phyloP scores from a whole-genome alignment of 306 rosid genomes.

The Ceratonia siliqua region DNA sequence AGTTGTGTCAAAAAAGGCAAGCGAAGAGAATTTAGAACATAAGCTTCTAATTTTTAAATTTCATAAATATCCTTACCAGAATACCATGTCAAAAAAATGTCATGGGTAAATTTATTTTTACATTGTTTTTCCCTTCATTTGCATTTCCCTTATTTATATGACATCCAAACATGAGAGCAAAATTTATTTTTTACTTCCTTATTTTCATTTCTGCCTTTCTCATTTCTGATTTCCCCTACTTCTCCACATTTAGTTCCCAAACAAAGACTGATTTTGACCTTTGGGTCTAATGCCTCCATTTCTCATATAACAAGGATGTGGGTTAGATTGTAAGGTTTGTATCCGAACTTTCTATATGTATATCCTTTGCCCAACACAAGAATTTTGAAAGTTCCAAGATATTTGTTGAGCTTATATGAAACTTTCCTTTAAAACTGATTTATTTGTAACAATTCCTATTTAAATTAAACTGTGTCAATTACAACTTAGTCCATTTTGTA shows the following conservation, averaged over 20 bases:
- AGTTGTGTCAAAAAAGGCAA: no score
- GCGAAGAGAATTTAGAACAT: no score
- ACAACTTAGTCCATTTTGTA: constrained; percentile 2
- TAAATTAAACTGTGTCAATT: neutral
- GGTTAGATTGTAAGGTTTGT: neutral
- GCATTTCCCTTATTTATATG: neutral
- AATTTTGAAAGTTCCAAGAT: neutral
- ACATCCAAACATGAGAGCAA: neutral
- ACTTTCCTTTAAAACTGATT: neutral
- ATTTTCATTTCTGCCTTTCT: neutral
- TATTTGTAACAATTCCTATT: neutral
- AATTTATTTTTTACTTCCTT: no score
- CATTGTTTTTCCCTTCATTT: neutral
- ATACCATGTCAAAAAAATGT: no score
- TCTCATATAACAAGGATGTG: neutral
- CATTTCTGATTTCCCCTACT: neutral
- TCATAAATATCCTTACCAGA: no score
- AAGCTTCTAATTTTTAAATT: no score
- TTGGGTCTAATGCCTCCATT: neutral
- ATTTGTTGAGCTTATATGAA: constrained; percentile 3
- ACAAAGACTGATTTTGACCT: neutral
- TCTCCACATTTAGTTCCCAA: neutral
- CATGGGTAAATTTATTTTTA: no score
- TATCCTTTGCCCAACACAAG: neutral
- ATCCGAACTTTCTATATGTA: neutral